Base-by-base conservation (phyloP, 352 stramenopile species). In the Phytophthora cactorum region DNA sequence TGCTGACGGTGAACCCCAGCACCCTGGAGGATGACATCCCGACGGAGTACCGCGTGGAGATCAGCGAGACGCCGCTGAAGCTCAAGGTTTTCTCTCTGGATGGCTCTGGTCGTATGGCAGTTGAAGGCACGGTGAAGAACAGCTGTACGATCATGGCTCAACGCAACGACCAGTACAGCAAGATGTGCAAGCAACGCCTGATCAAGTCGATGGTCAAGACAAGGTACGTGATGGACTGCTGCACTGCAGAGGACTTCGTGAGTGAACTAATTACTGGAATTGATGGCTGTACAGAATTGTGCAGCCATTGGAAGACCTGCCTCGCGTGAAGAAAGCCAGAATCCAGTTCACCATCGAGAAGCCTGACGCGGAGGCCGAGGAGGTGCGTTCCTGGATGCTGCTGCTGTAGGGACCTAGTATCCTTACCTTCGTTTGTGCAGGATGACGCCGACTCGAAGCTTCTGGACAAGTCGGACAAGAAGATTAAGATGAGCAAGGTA, bases 401-500 rank as follows among this genome's bases (percentile, higher is more conserved):
- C 12, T 36, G 34, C 11, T 31, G n/a, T 22, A 22, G 22, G 22
- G 22, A 22, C 22, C 22, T 22, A 22, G 22, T 22, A 22, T 22
- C 22, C 12, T 55, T 31, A 47, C 51, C 28, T 43, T 64, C 2
- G 52, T 45, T 52, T 31, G 44, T 59, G 9, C 15, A 89, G 82
- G 84, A 89, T 52, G 64, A 78, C 39, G 56, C 56, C 15, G 81
- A 84, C n/a, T 57, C 68, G 25, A 88, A 88, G 78, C 78, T 88
- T 34, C 61, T 78, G 32, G 86, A 91, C 59, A 89, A 81, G 63
- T 79, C 67, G 46, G 85, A 91, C 75, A 96, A 93, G 76, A 96
- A 95, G 84, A 80, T 95, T 71, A 95, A 96, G 83, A 95, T 96
- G 85, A 93, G 86, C 84, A 92, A 92, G 73, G 87, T 92, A 74